Evolutionary conservation across 805 yeast genomes (phyloP).

Genomic region (Starmerella asiatica): DNA sequence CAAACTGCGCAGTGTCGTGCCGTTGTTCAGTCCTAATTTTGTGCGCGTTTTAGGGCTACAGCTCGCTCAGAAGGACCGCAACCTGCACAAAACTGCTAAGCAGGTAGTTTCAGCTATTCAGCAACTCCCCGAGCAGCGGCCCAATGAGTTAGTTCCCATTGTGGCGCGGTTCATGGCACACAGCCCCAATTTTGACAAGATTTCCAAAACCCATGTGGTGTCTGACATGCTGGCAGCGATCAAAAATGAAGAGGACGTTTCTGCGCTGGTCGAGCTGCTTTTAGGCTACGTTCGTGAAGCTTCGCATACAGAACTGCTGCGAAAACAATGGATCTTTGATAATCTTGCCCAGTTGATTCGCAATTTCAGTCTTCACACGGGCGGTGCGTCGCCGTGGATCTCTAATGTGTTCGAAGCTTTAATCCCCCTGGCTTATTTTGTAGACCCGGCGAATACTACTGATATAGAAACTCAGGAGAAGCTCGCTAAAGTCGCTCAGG

Average conservation of each 20-base stretch:
- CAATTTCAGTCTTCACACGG: conserved; percentile 13
- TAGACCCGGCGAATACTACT: background rate
- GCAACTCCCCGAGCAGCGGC: background rate
- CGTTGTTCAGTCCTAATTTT: conserved; percentile 22
- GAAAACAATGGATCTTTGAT: conserved; percentile 46
- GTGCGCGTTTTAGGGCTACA: conserved; percentile 59
- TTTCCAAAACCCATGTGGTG: conserved; percentile 60
- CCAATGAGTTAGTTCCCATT: conserved; percentile 6
- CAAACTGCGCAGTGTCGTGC: conserved; percentile 16
- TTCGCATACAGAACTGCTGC: conserved; percentile 3
- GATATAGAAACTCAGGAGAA: conserved; percentile 9
- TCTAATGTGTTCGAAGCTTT: conserved; percentile 32
- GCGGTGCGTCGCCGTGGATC: conserved; percentile 21
- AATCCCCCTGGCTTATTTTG: conserved; percentile 33
- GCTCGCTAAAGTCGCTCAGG: conserved; percentile 22
- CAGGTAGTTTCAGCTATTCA: conserved; percentile 31
- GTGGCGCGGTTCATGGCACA: conserved; percentile 10
- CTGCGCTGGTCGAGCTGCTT: conserved; percentile 21
- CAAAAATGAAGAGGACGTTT: conserved; percentile 6
- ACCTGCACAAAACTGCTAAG: conserved; percentile 54
- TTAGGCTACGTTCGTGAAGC: conserved; percentile 16
- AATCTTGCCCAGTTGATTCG: conserved; percentile 36
- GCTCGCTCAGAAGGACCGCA: conserved; percentile 48
- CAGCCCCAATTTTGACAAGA: conserved; percentile 52
- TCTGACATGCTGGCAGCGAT: conserved; percentile 31